A percentile compares a stretch with the other conserved stretches of the same genome.
These are phyloP conservation scores for Calonectria pseudoturangicola DNA, from an alignment of 2,329 filamentous ascomycete species.

Conservation along the genomic window DNA sequence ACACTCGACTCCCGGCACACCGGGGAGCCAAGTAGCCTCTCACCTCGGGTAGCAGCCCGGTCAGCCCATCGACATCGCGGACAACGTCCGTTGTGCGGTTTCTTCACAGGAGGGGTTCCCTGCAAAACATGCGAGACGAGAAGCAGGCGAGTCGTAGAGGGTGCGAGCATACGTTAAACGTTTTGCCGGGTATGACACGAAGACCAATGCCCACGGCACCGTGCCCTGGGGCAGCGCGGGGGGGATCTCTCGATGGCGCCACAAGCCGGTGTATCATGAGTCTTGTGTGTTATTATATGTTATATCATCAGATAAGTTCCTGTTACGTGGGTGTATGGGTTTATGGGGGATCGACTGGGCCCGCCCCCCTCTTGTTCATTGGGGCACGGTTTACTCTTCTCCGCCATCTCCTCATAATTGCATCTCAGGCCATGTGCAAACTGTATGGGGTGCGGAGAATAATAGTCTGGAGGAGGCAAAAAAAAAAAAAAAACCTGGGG, in stretches of 20 bases:
- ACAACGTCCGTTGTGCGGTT: constrained; percentile 33
- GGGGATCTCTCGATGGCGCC: constrained; percentile 31
- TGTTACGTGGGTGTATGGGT: constrained; percentile 27
- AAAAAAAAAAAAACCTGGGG: constrained; percentile 33
- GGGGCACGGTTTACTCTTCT: constrained; percentile 15
- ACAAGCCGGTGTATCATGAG: constrained; percentile 31
- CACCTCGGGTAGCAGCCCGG: constrained; percentile 29
- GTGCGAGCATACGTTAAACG: neutral
- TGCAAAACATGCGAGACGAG: constrained; percentile 29
- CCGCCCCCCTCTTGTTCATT: constrained; percentile 36
- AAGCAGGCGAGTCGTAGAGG: constrained; percentile 8
- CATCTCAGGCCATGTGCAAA: neutral
- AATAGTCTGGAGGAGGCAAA: constrained; percentile 10
- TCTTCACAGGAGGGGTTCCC: constrained; percentile 10
- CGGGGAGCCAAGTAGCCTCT: constrained; percentile 17
- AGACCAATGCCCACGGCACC: constrained; percentile 8
- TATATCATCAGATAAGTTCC: constrained; percentile 31
- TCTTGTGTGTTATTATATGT: neutral
- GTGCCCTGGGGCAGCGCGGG: constrained; percentile 22
- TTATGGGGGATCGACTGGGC: constrained; percentile 31
- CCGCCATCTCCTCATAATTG: constrained; percentile 31
- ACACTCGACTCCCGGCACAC: constrained; percentile 25
- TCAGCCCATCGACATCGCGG: constrained; percentile 38
- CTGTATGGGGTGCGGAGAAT: constrained; percentile 26
- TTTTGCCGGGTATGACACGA: constrained; percentile 23